Conservation (phyloP, 257 asterid genomes). For the Cinchona pubescens region DNA sequence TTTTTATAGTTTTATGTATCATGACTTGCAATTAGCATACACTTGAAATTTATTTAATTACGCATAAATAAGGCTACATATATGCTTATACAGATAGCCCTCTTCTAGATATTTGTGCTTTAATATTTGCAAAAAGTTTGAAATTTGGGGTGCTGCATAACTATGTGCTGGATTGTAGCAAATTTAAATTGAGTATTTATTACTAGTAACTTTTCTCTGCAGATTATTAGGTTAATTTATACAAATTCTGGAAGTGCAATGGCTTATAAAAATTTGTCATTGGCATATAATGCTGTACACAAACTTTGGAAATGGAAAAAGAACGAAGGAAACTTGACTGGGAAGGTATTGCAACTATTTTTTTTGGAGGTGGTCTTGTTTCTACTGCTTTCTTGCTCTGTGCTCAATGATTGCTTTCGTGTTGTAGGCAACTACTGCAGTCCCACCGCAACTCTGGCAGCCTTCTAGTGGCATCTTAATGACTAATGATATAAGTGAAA, state of each 20-base stretch:
- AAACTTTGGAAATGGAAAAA: slow-evolving; percentile 74
- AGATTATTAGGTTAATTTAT: slow-evolving; percentile 58
- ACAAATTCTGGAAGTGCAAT: slow-evolving; percentile 63
- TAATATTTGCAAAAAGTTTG: background rate
- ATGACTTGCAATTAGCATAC: background rate
- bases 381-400: slow-evolving; percentile 3
- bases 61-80: background rate
- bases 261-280: too few species aligned
- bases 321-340: slow-evolving; percentile 40
- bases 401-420: background rate
- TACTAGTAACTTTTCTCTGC: slow-evolving; percentile 16
- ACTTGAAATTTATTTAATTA: background rate
- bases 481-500: slow-evolving; percentile 59
- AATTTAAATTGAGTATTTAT: background rate
- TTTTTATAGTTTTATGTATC: background rate
- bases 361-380: slow-evolving; percentile 6
- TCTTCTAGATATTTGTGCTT: too few species aligned
- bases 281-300: slow-evolving; percentile 61
- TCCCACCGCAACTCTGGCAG: slow-evolving; percentile 61
- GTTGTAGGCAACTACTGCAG: slow-evolving; percentile 49
- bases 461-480: slow-evolving; percentile 58
- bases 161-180: background rate
- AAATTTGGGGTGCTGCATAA: background rate
- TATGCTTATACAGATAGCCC: background rate
- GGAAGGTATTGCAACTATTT: slow-evolving; percentile 46